A percentile compares a stretch with the other conserved stretches of the same genome.
These are phyloP conservation scores for Tetrahymena elliotti DNA, from an alignment of 73 alveolate genomes.

Conservation along the genomic window DNA sequence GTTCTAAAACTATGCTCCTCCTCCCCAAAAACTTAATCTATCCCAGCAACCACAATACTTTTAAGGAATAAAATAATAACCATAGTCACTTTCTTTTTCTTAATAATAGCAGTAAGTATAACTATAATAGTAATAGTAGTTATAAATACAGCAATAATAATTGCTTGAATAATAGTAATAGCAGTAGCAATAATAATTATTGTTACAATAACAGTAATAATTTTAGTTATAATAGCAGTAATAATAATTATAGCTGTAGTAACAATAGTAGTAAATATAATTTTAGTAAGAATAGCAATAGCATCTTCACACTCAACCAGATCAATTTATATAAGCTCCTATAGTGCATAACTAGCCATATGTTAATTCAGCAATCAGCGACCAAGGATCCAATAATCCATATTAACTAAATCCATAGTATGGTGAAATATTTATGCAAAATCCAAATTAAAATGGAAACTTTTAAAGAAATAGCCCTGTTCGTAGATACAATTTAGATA, in stretches of 20 bases:
- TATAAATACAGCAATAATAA: not conserved
- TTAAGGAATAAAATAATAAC: not conserved
- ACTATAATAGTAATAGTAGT: no score
- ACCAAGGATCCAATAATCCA: not conserved
- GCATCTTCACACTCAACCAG: not conserved
- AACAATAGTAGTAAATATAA: no score
- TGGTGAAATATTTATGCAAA: not conserved
- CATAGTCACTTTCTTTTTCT: not conserved
- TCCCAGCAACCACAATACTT: not conserved
- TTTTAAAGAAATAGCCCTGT: not conserved
- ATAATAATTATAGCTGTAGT: not conserved
- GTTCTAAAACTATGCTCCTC: not conserved
- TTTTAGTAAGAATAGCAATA: not conserved
- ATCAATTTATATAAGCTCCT: not conserved
- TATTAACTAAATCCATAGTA: not conserved
- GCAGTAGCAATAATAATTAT: not conserved
- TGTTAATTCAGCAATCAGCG: not conserved
- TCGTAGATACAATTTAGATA: not conserved
- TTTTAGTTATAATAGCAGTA: not conserved
- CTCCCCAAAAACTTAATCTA: not conserved
- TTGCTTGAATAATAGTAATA: no score
- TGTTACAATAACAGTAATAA: no score
- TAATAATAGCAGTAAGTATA: not conserved
- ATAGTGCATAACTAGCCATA: not conserved
- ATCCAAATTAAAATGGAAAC: not conserved